Evolutionary conservation across 2,329 filamentous ascomycete species (phyloP).

Genomic region (Corinectria fuckeliana): DNA sequence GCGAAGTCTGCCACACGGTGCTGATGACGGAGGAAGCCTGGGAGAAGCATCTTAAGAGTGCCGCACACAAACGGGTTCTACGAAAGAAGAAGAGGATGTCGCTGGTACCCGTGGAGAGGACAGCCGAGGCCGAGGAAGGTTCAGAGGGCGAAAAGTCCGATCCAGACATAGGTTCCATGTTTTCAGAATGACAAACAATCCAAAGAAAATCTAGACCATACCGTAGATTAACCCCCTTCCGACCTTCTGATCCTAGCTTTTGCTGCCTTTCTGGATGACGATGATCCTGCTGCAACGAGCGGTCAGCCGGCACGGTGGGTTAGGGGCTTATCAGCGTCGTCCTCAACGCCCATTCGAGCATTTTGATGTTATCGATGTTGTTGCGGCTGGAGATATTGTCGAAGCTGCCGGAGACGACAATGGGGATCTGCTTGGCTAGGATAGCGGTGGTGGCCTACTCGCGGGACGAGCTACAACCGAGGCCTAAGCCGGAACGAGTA

Average conservation of each 20-base stretch:
- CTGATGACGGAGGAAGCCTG: slow-evolving; percentile 60
- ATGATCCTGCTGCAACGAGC: slow-evolving; percentile 72
- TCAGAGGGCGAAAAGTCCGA: slow-evolving; percentile 27
- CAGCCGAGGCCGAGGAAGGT: neutral
- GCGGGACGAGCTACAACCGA: slow-evolving; percentile 80
- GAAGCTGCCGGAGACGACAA: slow-evolving; percentile 83
- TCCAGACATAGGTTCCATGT: slow-evolving; percentile 40
- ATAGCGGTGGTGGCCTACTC: slow-evolving; percentile 89
- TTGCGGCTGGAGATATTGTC: slow-evolving; percentile 84
- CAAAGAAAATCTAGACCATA: neutral
- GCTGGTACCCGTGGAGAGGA: slow-evolving; percentile 42
- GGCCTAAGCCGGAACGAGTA: slow-evolving; percentile 89
- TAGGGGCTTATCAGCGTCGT: slow-evolving; percentile 56
- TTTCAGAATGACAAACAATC: slow-evolving; percentile 28
- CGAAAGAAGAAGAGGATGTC: slow-evolving; percentile 48
- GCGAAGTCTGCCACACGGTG: slow-evolving; percentile 74
- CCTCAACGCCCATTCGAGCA: slow-evolving; percentile 74
- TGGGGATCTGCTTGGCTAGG: slow-evolving; percentile 78
- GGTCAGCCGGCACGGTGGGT: slow-evolving; percentile 85
- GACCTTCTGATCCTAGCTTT: slow-evolving; percentile 79
- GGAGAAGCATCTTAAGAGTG: slow-evolving; percentile 48
- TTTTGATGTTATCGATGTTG: slow-evolving; percentile 82
- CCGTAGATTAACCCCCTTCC: slow-evolving; percentile 52
- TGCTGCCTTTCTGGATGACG: slow-evolving; percentile 72
- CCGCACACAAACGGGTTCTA: slow-evolving; percentile 43